phyloP scores from a whole-genome alignment of 2,329 filamentous ascomycete species.

The Colletotrichum eremochloae region DNA sequence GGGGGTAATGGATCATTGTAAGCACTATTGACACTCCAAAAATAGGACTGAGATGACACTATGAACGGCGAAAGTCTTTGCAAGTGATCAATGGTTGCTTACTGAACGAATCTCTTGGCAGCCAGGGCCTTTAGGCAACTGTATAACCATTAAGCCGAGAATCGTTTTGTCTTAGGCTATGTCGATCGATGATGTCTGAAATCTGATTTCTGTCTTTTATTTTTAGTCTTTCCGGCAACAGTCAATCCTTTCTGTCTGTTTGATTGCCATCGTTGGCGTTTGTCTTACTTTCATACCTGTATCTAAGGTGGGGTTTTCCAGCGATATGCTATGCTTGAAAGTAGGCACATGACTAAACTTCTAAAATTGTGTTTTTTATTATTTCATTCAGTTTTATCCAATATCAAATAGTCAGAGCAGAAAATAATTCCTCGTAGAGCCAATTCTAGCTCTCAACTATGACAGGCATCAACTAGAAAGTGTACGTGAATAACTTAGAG shows the following conservation, averaged over 20 bases:
- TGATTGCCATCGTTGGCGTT: no score
- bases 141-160: background rate
- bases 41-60: background rate
- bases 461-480: no score
- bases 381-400: no score
- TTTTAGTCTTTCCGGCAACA: background rate
- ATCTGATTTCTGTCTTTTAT: background rate
- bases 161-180: background rate
- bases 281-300: background rate
- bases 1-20: background rate
- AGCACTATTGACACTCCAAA: conserved; percentile 6
- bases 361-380: no score
- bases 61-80: background rate
- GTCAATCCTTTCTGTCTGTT: background rate
- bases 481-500: no score
- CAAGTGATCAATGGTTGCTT: background rate
- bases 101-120: background rate
- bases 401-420: no score
- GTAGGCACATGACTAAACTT: no score
- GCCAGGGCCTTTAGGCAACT: background rate
- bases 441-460: no score
- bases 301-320: no score
- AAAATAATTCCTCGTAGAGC: no score
- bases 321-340: no score
- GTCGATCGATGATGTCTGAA: background rate